Evolutionary conservation across 2,329 filamentous ascomycete genomes (phyloP).

Genomic region (Cladosporium austrohemisphaericum): DNA sequence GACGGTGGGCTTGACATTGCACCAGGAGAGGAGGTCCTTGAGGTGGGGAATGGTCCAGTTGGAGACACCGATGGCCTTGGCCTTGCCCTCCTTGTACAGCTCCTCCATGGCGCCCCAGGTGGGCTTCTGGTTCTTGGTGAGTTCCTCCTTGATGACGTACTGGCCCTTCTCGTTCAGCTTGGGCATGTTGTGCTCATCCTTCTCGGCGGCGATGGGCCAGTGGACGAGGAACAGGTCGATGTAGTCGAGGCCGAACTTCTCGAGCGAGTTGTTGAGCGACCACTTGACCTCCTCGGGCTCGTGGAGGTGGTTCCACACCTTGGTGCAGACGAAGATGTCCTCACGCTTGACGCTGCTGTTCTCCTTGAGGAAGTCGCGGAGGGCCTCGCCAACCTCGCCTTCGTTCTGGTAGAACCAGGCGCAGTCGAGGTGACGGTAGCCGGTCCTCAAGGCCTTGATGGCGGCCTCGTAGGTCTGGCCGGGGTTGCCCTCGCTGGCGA

Average conservation of each 20-base stretch:
- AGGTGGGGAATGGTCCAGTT: conserved; percentile 48
- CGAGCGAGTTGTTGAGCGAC: conserved; percentile 33
- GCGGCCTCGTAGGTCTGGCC: conserved; percentile 57
- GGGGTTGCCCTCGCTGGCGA: conserved; percentile 60
- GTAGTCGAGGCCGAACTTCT: conserved; percentile 34
- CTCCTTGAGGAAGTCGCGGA: conserved; percentile 54
- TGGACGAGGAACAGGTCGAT: conserved; percentile 36
- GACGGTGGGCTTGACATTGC: conserved; percentile 40
- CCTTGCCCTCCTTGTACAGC: conserved; percentile 52
- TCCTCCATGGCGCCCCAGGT: conserved; percentile 62
- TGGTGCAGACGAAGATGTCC: conserved; percentile 51
- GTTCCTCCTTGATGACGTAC: conserved; percentile 60
- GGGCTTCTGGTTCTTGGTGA: conserved; percentile 63
- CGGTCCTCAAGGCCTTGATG: conserved; percentile 47
- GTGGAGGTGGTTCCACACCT: conserved; percentile 53
- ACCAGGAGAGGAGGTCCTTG: conserved; percentile 41
- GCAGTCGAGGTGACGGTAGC: conserved; percentile 55
- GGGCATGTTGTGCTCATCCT: conserved; percentile 45
- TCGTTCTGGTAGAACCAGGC: conserved; percentile 56
- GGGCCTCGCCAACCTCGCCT: conserved; percentile 50
- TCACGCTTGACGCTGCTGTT: conserved; percentile 44
- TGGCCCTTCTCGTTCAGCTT: conserved; percentile 52
- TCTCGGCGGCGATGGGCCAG: conserved; percentile 51
- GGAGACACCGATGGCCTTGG: conserved; percentile 51
- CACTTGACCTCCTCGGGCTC: conserved; percentile 36